phyloP scores from a whole-genome alignment of 345 rosid genomes.

The Mercurialis annua region DNA sequence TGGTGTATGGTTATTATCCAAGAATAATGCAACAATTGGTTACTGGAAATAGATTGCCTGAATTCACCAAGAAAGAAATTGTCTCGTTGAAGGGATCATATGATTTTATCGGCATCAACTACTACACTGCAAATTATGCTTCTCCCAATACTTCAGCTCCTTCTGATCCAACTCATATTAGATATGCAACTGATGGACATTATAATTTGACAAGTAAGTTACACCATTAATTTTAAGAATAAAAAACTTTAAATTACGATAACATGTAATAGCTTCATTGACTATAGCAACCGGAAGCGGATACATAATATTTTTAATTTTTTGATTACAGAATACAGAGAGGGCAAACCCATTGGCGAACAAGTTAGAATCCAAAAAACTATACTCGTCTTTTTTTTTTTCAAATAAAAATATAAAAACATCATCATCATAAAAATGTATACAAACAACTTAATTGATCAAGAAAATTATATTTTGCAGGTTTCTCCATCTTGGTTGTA shows the following conservation, averaged over 20 bases:
- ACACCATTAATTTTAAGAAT: no score
- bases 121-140: background rate
- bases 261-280: no score
- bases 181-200: conserved; percentile 1
- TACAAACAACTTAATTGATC: no score
- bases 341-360: conserved; percentile 7
- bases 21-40: background rate
- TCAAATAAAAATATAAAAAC: no score
- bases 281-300: no score
- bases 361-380: no score
- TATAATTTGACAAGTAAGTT: background rate
- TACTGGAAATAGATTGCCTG: background rate
- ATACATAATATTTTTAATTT: background rate
- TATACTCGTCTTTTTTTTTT: no score
- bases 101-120: conserved; percentile 14
- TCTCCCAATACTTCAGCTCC: no score
- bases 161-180: background rate
- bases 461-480: background rate
- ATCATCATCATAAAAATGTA: no score
- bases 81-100: background rate
- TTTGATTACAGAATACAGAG: background rate
- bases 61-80: background rate
- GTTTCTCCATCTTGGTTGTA: background rate
- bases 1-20: conserved; percentile 1
- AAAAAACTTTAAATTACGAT: no score